Percentiles rank a stretch among this genome's conserved stretches.
Conservation (phyloP, 2,329 filamentous ascomycete species). For the Domatiomyces globalis region DNA sequence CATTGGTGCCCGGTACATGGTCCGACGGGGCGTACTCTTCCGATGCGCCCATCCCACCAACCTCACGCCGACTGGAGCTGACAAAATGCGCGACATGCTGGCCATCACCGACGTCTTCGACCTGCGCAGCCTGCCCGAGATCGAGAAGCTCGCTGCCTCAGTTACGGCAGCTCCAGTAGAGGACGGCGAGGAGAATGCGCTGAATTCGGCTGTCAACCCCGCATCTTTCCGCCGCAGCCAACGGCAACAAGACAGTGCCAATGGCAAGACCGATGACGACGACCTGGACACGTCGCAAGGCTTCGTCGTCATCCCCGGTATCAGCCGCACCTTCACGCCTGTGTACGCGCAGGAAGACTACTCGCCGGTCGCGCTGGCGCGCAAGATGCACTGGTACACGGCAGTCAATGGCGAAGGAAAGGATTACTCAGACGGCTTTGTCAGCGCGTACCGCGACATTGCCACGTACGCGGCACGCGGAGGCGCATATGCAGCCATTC, state of each 20-base stretch:
- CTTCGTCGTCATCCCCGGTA: conserved; percentile 23
- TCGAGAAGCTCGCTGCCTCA: conserved; percentile 8
- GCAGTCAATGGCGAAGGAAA: conserved; percentile 14
- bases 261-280: conserved; percentile 24
- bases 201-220: background rate
- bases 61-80: conserved; percentile 41
- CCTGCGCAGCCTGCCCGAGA: conserved; percentile 42
- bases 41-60: conserved; percentile 54
- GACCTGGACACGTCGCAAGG: conserved; percentile 9
- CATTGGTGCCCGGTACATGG: conserved; percentile 6
- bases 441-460: conserved; percentile 54
- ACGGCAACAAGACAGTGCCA: conserved; percentile 13
- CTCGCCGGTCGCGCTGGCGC: conserved; percentile 45
- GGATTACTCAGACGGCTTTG: conserved; percentile 38
- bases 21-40: conserved; percentile 46
- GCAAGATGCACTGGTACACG: conserved; percentile 45
- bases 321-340: conserved; percentile 45
- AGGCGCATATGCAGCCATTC: conserved; percentile 42
- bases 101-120: conserved; percentile 55
- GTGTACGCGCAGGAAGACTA: conserved; percentile 53
- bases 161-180: background rate
- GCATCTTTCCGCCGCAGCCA: conserved; percentile 19
- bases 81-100: conserved; percentile 36
- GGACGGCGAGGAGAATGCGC: background rate
- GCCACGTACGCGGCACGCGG: conserved; percentile 44